phyloP scores from a whole-genome alignment of 192 early-diverging fungal genomes.

The Pilaira anomala region DNA sequence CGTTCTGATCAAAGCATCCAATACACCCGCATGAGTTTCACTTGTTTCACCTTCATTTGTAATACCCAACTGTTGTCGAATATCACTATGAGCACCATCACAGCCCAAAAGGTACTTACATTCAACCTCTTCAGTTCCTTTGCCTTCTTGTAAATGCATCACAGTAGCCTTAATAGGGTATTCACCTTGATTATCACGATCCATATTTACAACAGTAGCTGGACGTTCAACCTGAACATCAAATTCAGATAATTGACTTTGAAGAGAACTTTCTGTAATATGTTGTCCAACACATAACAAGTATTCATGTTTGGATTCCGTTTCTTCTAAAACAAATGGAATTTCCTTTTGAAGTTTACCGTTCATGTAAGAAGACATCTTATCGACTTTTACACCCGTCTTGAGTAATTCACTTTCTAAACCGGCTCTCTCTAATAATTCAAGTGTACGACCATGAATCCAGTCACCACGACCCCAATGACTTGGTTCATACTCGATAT shows the following conservation, averaged over 20 bases:
- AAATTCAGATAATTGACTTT: conserved; percentile 18
- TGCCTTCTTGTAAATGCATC: conserved; percentile 10
- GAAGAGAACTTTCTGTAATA: conserved; percentile 31
- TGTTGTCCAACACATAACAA: conserved; percentile 35
- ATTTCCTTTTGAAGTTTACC: conserved; percentile 9
- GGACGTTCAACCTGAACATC: conserved; percentile 32
- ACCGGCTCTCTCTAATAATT: conserved; percentile 23
- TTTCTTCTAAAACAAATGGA: conserved; percentile 27
- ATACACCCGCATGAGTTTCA: conserved; percentile 22
- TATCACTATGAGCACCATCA: conserved; percentile 38
- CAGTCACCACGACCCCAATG: conserved; percentile 36
- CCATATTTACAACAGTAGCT: conserved; percentile 18
- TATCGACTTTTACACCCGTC: conserved; percentile 24
- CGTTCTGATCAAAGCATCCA: conserved; percentile 32
- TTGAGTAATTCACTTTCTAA: conserved; percentile 20
- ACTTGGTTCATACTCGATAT: conserved; percentile 31
- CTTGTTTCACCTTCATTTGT: conserved; percentile 24
- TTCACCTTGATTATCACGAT: neutral
- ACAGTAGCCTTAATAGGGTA: conserved; percentile 24
- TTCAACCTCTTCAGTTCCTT: conserved; percentile 6
- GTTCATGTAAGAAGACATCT: conserved; percentile 20
- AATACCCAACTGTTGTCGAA: conserved; percentile 25
- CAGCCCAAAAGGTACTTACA: conserved; percentile 37
- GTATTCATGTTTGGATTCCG: conserved; percentile 27
- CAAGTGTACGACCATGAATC: conserved; percentile 31